Evolutionary conservation across 139 green algal genomes (phyloP).

Genomic region (Pycnococcus provasolii): DNA sequence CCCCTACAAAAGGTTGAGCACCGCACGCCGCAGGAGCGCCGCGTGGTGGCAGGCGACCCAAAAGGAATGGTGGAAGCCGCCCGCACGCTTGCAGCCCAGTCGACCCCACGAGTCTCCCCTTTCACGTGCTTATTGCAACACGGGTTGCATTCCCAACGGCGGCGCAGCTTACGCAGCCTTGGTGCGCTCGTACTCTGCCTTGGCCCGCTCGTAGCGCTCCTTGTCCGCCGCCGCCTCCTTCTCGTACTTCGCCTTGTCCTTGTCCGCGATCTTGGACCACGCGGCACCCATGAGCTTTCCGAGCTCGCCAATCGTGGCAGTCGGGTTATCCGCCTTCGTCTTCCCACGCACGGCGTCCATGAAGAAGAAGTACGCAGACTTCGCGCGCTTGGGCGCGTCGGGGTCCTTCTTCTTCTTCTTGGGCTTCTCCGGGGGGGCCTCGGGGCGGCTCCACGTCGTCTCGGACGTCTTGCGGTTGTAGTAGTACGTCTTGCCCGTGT

Average conservation of each 20-base stretch:
- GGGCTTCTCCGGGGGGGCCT: background rate
- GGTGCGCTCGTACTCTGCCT: slow-evolving; percentile 4
- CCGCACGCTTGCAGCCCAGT: no score
- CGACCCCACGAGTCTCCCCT: no score
- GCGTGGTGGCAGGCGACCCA: no score
- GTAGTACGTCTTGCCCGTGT: no score
- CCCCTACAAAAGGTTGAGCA: no score
- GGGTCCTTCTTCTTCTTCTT: slow-evolving; percentile 46
- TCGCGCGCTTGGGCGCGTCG: slow-evolving; percentile 47
- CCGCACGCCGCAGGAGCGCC: no score
- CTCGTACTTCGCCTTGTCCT: slow-evolving; percentile 10
- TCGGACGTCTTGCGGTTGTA: no score
- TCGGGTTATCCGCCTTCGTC: slow-evolving; percentile 32
- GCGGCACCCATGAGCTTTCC: slow-evolving; percentile 41
- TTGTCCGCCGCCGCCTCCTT: slow-evolving; percentile 3
- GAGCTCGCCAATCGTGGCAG: slow-evolving; percentile 38
- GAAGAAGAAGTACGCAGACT: slow-evolving; percentile 58
- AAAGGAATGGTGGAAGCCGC: no score
- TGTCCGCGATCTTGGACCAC: slow-evolving; percentile 31
- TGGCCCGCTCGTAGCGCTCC: slow-evolving; percentile 7
- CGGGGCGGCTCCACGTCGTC: no score
- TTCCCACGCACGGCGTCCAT: slow-evolving; percentile 41
- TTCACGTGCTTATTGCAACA: no score
- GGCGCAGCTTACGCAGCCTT: no score
- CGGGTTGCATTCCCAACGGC: no score